Conservation (phyloP, 1,284 basidiomycete species). For the Ustilago bromivora region DNA sequence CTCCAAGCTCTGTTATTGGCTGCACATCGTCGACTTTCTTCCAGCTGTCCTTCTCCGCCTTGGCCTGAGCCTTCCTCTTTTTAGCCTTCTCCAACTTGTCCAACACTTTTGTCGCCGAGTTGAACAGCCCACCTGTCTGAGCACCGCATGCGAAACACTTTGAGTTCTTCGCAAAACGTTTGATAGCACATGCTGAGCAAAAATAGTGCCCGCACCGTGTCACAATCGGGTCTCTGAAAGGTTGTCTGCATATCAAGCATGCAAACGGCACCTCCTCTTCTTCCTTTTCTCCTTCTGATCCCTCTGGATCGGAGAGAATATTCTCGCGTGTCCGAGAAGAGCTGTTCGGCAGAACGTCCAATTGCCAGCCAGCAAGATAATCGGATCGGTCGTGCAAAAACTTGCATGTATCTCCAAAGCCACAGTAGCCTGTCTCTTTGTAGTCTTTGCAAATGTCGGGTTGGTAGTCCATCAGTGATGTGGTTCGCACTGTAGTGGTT, state of each 20-base stretch:
- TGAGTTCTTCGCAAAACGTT: slow-evolving; percentile 90
- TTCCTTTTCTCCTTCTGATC: slow-evolving; percentile 71
- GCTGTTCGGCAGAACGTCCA: slow-evolving; percentile 71
- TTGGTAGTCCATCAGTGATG: slow-evolving; percentile 97
- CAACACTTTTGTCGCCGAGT: slow-evolving; percentile 84
- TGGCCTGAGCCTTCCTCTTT: slow-evolving; percentile 32
- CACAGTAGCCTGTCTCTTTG: slow-evolving; percentile 99
- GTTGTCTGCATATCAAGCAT: slow-evolving; percentile 93
- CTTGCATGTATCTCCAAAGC: slow-evolving; percentile 98
- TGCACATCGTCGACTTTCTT: slow-evolving; percentile 17
- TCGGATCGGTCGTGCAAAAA: slow-evolving; percentile 73
- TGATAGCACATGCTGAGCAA: slow-evolving; percentile 89
- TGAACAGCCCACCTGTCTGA: slow-evolving; percentile 93
- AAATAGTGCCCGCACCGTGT: slow-evolving; percentile 98
- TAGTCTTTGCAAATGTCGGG: slow-evolving; percentile 99
- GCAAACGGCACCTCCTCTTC: slow-evolving; percentile 94
- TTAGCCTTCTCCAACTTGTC: slow-evolving; percentile 74
- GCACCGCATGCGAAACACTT: slow-evolving; percentile 96
- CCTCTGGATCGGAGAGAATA: slow-evolving; percentile 39
- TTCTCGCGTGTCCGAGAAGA: slow-evolving; percentile 38
- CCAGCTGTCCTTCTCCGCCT: slow-evolving; percentile 33
- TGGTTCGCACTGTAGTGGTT: slow-evolving; percentile 85
- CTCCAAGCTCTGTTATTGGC: slow-evolving; percentile 36
- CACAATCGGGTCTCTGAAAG: slow-evolving; percentile 92
- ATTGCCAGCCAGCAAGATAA: slow-evolving; percentile 97